Evolutionary conservation across 345 rosid genomes (phyloP).

Genomic region (Arabidopsis arenosa): DNA sequence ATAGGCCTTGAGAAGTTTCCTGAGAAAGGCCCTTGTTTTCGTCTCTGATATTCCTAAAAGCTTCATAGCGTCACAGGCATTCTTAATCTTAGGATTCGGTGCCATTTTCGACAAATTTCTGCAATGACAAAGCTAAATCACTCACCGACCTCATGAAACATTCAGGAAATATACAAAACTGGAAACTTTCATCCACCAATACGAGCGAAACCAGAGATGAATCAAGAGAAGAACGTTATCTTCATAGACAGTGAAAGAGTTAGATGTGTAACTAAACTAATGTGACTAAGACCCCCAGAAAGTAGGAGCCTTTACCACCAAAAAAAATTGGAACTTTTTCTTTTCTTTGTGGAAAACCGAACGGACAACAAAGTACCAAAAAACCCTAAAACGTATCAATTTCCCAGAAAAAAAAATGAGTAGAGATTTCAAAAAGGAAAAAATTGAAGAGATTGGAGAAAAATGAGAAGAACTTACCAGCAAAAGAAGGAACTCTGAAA

Average conservation of each 20-base stretch:
- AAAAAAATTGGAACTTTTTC: background rate
- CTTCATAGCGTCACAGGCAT: constrained; percentile 71
- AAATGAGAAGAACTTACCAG: background rate
- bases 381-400: background rate
- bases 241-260: background rate
- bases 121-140: constrained; percentile 11
- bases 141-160: background rate
- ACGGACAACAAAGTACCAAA: background rate
- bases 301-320: too few species aligned
- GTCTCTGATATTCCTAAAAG: constrained; percentile 56
- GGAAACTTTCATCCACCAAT: background rate
- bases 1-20: constrained; percentile 59
- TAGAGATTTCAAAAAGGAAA: background rate
- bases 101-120: constrained; percentile 48
- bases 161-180: background rate
- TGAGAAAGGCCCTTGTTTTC: constrained; percentile 65
- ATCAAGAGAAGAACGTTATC: background rate
- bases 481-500: background rate
- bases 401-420: background rate
- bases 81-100: constrained; percentile 54
- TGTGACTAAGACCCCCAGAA: background rate
- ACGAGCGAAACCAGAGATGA: background rate
- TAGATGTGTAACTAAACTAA: background rate
- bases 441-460: background rate
- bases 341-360: background rate